Conservation (phyloP, 1,284 basidiomycete genomes). For the Cutaneotrichosporon sp. region DNA sequence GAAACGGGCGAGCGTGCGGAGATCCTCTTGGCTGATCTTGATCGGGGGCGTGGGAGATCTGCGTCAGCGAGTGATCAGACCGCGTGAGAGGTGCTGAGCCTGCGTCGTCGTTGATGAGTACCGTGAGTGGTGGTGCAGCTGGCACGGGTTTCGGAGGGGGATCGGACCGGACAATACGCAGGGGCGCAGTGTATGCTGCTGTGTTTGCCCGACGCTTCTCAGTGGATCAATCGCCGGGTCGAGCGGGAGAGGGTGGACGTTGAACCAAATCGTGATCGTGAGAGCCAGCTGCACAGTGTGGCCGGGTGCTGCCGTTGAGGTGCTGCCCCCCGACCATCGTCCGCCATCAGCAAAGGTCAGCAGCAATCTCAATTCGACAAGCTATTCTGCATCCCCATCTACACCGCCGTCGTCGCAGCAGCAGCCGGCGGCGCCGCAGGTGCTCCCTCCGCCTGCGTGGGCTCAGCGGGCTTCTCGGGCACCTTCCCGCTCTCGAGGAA, state of each 20-base stretch:
- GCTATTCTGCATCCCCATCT: neutral
- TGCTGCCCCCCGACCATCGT: too few relatives aligned
- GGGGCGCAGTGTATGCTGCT: neutral
- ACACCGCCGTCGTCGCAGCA: neutral
- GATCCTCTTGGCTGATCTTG: neutral
- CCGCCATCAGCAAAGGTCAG: too few relatives aligned
- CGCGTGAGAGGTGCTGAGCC: neutral
- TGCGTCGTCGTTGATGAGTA: too few relatives aligned
- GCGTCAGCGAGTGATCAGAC: neutral
- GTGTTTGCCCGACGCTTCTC: neutral
- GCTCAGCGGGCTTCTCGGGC: neutral
- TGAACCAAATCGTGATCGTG: too few relatives aligned
- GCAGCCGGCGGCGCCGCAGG: neutral
- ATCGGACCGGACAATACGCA: neutral
- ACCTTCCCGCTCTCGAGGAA: slow-evolving; percentile 38
- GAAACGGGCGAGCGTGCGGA: too few relatives aligned
- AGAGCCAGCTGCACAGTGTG: too few relatives aligned
- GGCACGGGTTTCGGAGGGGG: neutral
- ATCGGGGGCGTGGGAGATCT: neutral
- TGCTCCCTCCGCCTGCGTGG: neutral
- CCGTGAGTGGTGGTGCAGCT: too few relatives aligned
- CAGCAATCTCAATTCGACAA: too few relatives aligned
- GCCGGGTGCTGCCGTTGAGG: too few relatives aligned
- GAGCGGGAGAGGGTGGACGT: too few relatives aligned
- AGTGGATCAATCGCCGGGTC: too few relatives aligned